These are phyloP conservation scores for Kalmanozyma brasiliensis DNA, from an alignment of 1,284 basidiomycete species.

Conservation along the genomic window DNA sequence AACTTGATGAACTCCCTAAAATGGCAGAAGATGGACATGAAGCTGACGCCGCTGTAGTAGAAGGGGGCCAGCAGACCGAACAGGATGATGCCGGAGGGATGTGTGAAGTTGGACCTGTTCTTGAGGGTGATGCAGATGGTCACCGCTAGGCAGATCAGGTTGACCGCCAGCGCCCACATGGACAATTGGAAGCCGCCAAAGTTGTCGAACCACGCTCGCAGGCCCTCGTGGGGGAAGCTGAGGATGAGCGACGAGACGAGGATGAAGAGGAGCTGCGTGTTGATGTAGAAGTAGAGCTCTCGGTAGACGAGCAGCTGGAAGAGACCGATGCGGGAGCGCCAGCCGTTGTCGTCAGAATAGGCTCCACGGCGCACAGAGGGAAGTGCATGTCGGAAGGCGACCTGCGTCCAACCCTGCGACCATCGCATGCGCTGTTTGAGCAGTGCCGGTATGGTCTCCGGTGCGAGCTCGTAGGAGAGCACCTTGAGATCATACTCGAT, in stretches of 20 bases:
- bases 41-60: conserved; percentile 54
- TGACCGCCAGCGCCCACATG: conserved; percentile 51
- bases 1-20: conserved; percentile 59
- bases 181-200: conserved; percentile 51
- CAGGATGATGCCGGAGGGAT: conserved; percentile 42
- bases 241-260: conserved; percentile 39
- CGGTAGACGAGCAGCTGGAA: conserved; percentile 57
- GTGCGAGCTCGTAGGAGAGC: conserved; percentile 58
- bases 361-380: conserved; percentile 52
- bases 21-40: conserved; percentile 58
- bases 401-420: conserved; percentile 64
- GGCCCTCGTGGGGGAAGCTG: conserved; percentile 32
- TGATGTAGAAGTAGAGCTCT: conserved; percentile 58
- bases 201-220: conserved; percentile 42
- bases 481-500: conserved; percentile 61
- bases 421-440: conserved; percentile 61
- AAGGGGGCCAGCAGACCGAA: conserved; percentile 49
- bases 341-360: conserved; percentile 49
- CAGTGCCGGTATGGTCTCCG: conserved; percentile 50
- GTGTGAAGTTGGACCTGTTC: conserved; percentile 56
- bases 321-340: conserved; percentile 51
- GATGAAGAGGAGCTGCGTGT: conserved; percentile 42
- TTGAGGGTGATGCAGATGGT: conserved; percentile 53
- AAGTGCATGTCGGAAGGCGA: conserved; percentile 54
- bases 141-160: conserved; percentile 52